Evolutionary conservation across 1,284 basidiomycete species (phyloP), one percentile per base, ranked within the genome.

Genomic region (Tilletiaria anomala): DNA sequence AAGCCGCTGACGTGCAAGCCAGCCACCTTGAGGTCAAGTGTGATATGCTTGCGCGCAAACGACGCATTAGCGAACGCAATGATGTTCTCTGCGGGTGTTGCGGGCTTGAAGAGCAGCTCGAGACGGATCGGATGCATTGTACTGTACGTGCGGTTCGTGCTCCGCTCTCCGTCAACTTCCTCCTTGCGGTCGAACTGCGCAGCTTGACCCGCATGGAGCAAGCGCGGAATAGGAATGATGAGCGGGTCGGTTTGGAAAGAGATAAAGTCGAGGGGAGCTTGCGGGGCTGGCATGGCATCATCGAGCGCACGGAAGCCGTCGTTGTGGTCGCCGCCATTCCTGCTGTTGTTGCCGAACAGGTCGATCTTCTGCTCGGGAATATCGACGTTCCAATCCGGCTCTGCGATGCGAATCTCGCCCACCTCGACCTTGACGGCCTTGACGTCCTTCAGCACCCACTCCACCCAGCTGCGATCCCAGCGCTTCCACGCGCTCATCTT

Each of bases 361-460:
- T 47, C 26, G 14, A 49, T 23, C 11, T 42, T 22, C 34, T 49
- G 31, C 10, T 32, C 16, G 10, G 37, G 24, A 10, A 45, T 16
- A n/a, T 47, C 17, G 12, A 45, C 23, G n/a, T 17, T 31, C 46
- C 42, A 48, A 35, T 50, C 48, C 12, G 46, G 48, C 39, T 56
- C 54, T 2, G 51, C 32, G 6, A 61, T 40, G 12, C 42, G 41
- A n/a, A 61, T 45, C 31, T 56, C 48, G 11, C 50, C 54, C 1
- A 59, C 43, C 15, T 61, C 58, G 31, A 61, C 45, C 34, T 52
- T 48, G 12, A 58, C 53, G 20, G 53, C 58, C 2, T 47, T 51
- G 15, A 61, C 50, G 44, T 59, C 57, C 24, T 45, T 47, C 32
- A 59, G 36, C n/a, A 41, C 52, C 58, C 58, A 61, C 32, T 59